These are phyloP conservation scores for Fusarium praegraminearum DNA, from an alignment of 2,329 filamentous ascomycete genomes.

Conservation along the genomic window DNA sequence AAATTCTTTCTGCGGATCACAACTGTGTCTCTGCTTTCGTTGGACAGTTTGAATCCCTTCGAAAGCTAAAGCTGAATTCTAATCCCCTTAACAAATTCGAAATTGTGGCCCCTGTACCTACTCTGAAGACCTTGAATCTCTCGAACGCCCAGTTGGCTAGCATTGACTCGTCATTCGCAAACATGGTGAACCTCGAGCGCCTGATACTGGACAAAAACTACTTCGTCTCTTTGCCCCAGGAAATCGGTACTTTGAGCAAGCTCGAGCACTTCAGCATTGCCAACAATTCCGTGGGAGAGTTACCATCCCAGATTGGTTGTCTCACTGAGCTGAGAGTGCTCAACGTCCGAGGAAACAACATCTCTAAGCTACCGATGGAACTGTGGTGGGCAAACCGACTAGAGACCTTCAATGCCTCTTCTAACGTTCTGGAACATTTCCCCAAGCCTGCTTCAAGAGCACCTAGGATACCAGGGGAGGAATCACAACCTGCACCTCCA, in stretches of 20 bases:
- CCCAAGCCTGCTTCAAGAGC: constrained; percentile 84
- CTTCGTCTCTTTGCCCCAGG: constrained; percentile 87
- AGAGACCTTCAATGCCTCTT: constrained; percentile 93
- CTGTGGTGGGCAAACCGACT: constrained; percentile 95
- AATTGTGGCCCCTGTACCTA: constrained; percentile 79
- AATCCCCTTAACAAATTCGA: constrained; percentile 97
- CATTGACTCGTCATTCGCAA: constrained; percentile 88
- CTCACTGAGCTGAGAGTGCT: constrained; percentile 85
- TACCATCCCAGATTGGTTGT: constrained; percentile 90
- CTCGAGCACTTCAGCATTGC: constrained; percentile 95
- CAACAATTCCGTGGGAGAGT: constrained; percentile 85
- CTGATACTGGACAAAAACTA: constrained; percentile 95
- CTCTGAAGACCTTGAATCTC: constrained; percentile 86
- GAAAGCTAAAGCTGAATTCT: constrained; percentile 89
- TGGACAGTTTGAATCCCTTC: constrained; percentile 86
- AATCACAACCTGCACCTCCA: constrained; percentile 52
- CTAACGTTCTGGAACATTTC: constrained; percentile 90
- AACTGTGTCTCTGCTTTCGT: constrained; percentile 92
- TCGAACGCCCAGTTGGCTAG: constrained; percentile 92
- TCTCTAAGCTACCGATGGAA: constrained; percentile 87
- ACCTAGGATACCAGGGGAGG: constrained; percentile 69
- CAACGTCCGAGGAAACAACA: constrained; percentile 93
- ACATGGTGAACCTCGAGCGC: constrained; percentile 87
- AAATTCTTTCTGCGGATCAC: constrained; percentile 90
- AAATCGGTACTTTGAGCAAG: constrained; percentile 84